phyloP scores from a whole-genome alignment of 441 rosid species.

The Mallotus japonicus region DNA sequence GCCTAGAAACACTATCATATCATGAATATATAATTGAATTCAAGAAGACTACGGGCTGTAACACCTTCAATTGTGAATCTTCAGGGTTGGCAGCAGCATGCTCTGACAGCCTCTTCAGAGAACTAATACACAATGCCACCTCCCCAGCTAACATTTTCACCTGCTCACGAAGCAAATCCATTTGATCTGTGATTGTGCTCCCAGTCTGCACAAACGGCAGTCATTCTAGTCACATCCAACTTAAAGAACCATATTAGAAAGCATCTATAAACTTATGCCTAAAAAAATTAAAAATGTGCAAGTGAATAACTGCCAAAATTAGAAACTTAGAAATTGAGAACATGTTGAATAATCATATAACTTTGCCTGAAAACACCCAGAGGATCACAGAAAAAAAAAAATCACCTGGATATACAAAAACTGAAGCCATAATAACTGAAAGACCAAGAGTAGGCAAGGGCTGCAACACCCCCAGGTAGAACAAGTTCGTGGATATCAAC shows the following conservation, averaged over 20 bases:
- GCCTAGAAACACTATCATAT: background rate
- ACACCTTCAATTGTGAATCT: conserved; percentile 60
- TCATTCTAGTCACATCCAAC: conserved; percentile 28
- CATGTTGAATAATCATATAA: background rate
- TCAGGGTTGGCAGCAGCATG: conserved; percentile 63
- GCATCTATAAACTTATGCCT: background rate
- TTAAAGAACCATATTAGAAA: conserved; percentile 11
- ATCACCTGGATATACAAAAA: background rate
- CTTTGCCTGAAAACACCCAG: background rate
- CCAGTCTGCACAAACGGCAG: conserved; percentile 49
- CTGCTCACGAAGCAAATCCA: conserved; percentile 95
- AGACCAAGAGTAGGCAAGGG: background rate
- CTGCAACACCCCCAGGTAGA: background rate
- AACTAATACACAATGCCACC: conserved; percentile 76
- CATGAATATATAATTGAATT: background rate
- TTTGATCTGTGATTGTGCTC: conserved; percentile 74
- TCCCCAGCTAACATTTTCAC: conserved; percentile 91
- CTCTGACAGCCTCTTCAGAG: conserved; percentile 78
- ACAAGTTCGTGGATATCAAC: background rate
- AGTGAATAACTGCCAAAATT: background rate
- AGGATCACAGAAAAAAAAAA: background rate
- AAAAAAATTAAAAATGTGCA: background rate
- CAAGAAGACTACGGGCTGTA: conserved; percentile 8
- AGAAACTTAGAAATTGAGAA: background rate
- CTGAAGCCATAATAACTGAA: background rate